Base-by-base conservation (phyloP, 2,329 filamentous ascomycete species). In the Fusarium mundagurra region DNA sequence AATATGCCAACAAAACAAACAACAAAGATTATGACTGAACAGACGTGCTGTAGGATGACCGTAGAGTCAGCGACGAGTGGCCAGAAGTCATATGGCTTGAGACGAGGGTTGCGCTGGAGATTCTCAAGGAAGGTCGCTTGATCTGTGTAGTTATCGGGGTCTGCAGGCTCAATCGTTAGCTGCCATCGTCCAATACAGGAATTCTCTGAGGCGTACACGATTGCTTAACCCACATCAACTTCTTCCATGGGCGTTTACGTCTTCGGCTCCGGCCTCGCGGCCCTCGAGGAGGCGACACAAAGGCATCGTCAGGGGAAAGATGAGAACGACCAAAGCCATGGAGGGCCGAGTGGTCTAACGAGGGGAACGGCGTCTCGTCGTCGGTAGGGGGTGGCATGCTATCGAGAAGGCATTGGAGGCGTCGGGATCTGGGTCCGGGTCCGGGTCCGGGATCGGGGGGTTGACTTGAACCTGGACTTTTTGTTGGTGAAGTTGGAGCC, bases 121-220 rank as follows among this genome's bases (percentile, higher is more conserved):
- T 97, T 95, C 80, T 98, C 96, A 75, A 99, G 92, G 79, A 99
- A 99, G 4, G 96, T 98, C 69, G 94, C 94, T 81, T 96, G 95
- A 81, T 99, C 96, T 45, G 96, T 98, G 82, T 98, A 98, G 83
- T 99, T 99, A 83, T 99, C 96, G n/a, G 96, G 95, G 81, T 97
- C 94, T 95, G 60, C 18, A 22, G n/a, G 22, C 36, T 67, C 45
- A 18, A 34, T 41, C 47, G 39, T 72, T 50, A 72, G 63, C 68
- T 55, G 33, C 36, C n/a, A 44, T 51, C 38, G n/a, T 67, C 17
- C 43, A 39, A 27, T 20, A 14, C n/a, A 31, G 43, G 22, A 27
- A 17, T 50, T 43, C 24, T 20, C 22, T 38, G 7, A n/a, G 24
- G 17, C 51, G 74, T 85, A 95, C 93, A 98, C 39, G 93, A 94